Base-by-base conservation (phyloP, 1,284 basidiomycete genomes). In the Veloboletus limbatus region DNA sequence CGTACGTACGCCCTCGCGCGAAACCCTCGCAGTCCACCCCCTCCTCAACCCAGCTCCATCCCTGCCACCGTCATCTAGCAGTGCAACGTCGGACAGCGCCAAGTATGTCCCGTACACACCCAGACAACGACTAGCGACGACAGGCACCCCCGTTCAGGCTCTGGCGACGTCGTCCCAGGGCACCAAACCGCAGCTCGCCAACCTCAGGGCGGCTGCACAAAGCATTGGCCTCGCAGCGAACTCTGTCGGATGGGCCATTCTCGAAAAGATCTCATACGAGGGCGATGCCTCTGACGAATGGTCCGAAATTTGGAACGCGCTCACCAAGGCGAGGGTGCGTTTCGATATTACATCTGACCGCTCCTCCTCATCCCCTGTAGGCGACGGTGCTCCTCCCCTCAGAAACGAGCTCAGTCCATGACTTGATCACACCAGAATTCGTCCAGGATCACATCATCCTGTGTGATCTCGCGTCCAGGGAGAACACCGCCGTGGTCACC, bases 161-260 rank as follows among this genome's bases (percentile, higher is more conserved):
- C n/a, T n/a, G n/a, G n/a, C n/a, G n/a, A n/a, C n/a, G n/a, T n/a
- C n/a, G n/a, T n/a, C n/a, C n/a, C n/a, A n/a, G n/a, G n/a, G n/a
- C n/a, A n/a, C n/a, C n/a, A n/a, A 27, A 58, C 66, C 91, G 6
- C 88, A 92, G 61, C 68, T 90, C 16, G 85, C 90, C 69, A 86
- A 84, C 58, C 70, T 94, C 48, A 92, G 89, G 67, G 82, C 88
- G 2, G 83, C 84, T 2, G 85, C 82, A 2, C 91, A 94, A 65
- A 72, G 72, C 48, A 75, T 89, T 16, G 89, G 89, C 1, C 68
- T 92, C 36, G 85, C 83, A 47, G 75, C 77, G 20, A 77, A 74
- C 17, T 85, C 80, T 47, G 68, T 89, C 35, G 92, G 92, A 2
- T 92, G 89, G 89, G 80, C 80, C 16, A 89, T 95, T 40, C 71